A percentile compares a stretch with the other conserved stretches of the same genome.
Evolutionary conservation across 805 yeast genomes (phyloP).

Genomic region (Ogataea sp.): DNA sequence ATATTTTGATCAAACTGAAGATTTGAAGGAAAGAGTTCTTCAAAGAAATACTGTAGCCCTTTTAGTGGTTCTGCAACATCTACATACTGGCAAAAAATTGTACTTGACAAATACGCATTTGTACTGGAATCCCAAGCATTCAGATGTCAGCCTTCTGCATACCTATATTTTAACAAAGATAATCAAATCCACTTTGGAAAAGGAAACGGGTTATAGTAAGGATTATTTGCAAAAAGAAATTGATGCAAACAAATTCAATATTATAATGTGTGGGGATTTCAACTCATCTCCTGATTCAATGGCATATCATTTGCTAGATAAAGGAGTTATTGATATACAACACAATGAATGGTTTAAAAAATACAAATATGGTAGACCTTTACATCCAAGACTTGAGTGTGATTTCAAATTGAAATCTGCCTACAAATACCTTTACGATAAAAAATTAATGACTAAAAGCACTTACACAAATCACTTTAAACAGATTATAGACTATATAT

Average conservation of each 20-base stretch:
- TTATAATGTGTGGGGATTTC: slow-evolving; percentile 49
- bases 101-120: slow-evolving; percentile 53
- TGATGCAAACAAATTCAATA: slow-evolving; percentile 21
- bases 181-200: slow-evolving; percentile 20
- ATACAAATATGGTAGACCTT: neutral
- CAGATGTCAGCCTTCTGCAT: slow-evolving; percentile 49
- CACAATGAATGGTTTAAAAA: slow-evolving; percentile 9
- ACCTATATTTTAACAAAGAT: slow-evolving; percentile 34
- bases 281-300: slow-evolving; percentile 44
- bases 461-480: slow-evolving; percentile 42
- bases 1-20: slow-evolving; percentile 25
- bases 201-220: slow-evolving; percentile 8
- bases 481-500: slow-evolving; percentile 51
- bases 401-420: slow-evolving; percentile 17
- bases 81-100: slow-evolving; percentile 27
- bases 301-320: slow-evolving; percentile 33
- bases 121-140: slow-evolving; percentile 46
- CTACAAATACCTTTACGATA: slow-evolving; percentile 17
- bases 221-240: slow-evolving; percentile 7
- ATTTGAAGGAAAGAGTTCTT: slow-evolving; percentile 27
- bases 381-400: neutral
- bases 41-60: slow-evolving; percentile 51
- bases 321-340: slow-evolving; percentile 10
- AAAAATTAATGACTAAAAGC: slow-evolving; percentile 22
- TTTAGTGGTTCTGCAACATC: slow-evolving; percentile 40